phyloP scores from a whole-genome alignment of 2,329 filamentous ascomycete genomes.

The Madurella mycetomatis region DNA sequence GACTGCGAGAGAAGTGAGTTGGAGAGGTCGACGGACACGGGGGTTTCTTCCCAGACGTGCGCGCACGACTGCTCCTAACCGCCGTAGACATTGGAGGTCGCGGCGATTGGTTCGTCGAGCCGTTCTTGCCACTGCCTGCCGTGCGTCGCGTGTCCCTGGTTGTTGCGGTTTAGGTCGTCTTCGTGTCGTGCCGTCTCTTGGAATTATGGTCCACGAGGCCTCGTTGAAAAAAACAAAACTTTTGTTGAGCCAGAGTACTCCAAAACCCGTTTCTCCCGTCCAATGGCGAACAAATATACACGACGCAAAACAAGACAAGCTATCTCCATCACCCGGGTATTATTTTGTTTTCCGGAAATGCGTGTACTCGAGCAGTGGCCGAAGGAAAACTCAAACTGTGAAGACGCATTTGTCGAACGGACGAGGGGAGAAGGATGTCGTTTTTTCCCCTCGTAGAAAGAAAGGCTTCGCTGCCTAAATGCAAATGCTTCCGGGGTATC shows the following conservation, averaged over 20 bases:
- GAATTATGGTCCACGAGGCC: neutral
- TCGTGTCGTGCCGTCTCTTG: neutral
- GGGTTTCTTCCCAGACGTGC: neutral
- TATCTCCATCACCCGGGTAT: slow-evolving; percentile 12
- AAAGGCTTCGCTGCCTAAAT: slow-evolving; percentile 13
- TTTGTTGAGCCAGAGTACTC: slow-evolving; percentile 13
- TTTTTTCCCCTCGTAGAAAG: slow-evolving; percentile 4
- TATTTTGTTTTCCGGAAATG: slow-evolving; percentile 9
- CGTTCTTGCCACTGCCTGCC: neutral
- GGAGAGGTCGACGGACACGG: slow-evolving; percentile 7
- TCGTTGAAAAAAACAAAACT: slow-evolving; percentile 17
- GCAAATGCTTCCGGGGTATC: slow-evolving; percentile 27
- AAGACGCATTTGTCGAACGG: neutral
- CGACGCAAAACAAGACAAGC: slow-evolving; percentile 5
- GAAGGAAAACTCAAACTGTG: neutral
- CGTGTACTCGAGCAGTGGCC: neutral
- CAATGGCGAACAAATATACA: slow-evolving; percentile 14
- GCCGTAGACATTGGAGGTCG: neutral
- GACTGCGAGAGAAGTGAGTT: slow-evolving; percentile 10
- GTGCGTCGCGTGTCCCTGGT: neutral
- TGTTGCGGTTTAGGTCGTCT: neutral
- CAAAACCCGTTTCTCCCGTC: neutral
- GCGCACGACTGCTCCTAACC: neutral
- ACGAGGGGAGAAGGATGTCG: neutral
- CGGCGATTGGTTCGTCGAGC: neutral